Evolutionary conservation across 164 flowering plant species (phyloP).

Genomic region (Vitis amurensis): DNA sequence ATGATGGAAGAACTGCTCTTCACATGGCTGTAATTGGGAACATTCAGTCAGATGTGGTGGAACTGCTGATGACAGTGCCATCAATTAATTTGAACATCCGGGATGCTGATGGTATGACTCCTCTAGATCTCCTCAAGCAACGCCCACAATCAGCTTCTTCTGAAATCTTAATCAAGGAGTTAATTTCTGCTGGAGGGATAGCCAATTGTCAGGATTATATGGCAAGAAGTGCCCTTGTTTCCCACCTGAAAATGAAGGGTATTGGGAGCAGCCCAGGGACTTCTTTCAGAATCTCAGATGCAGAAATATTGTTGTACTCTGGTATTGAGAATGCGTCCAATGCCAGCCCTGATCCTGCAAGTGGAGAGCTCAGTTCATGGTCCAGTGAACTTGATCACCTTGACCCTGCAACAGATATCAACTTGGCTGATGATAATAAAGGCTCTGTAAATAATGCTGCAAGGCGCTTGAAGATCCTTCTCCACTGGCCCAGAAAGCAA

Average conservation of each 20-base stretch:
- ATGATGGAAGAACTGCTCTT: slow-evolving; percentile 80
- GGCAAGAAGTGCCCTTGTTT: slow-evolving; percentile 48
- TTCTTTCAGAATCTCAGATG: slow-evolving; percentile 80
- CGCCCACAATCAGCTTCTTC: slow-evolving; percentile 67
- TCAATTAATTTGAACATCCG: slow-evolving; percentile 59
- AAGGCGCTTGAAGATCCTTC: slow-evolving; percentile 37
- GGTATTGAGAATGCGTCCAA: slow-evolving; percentile 51
- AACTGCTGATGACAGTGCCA: slow-evolving; percentile 64
- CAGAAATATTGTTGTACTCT: slow-evolving; percentile 67
- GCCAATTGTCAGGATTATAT: slow-evolving; percentile 36
- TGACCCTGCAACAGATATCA: slow-evolving; percentile 20
- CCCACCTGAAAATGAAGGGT: slow-evolving; percentile 57
- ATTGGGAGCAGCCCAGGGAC: slow-evolving; percentile 82
- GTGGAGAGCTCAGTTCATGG: slow-evolving; percentile 38
- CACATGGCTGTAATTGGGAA: slow-evolving; percentile 80
- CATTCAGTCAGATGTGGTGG: slow-evolving; percentile 64
- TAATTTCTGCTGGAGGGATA: slow-evolving; percentile 82
- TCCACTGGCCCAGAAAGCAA: slow-evolving; percentile 33
- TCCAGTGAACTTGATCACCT: slow-evolving; percentile 44
- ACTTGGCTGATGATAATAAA: slow-evolving; percentile 24
- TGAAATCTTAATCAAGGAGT: slow-evolving; percentile 65
- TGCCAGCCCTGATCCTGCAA: slow-evolving; percentile 24
- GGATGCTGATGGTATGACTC: slow-evolving; percentile 68
- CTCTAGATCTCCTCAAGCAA: slow-evolving; percentile 74
- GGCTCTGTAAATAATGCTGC: slow-evolving; percentile 30